Base-by-base conservation (phyloP, 768 basidiomycete genomes). In the Suillus paluster region DNA sequence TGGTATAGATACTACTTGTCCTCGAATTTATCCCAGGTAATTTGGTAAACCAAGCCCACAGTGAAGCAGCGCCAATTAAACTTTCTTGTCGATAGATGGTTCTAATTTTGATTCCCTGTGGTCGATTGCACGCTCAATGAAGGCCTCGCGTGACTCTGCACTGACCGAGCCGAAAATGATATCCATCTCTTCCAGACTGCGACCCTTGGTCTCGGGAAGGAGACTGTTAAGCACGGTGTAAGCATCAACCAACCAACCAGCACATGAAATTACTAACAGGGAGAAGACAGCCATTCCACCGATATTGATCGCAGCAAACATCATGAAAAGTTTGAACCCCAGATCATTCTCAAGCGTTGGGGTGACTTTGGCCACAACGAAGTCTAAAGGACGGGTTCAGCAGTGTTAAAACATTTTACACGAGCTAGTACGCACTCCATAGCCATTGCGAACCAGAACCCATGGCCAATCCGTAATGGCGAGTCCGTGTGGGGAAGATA, bases 401-500 rank as follows among this genome's bases (percentile, higher is more conserved):
- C 53, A 5, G 48, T 17, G 27, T 30, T 14, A 7, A 23, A 3
- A 23, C 14, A 4, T 52, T 17, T 6, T 3, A 34, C 17, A 44
- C 8, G 48, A 3, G 9, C n/a, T 33, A 36, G 36, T 17, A 81
- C 85, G 59, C 66, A 89, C 89, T 92, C 83, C 84, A 93, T 10
- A 95, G 75, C 92, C 92, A 94, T 60, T 95, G 94, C 3, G 90
- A 86, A 17, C 86, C 86, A 61, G 89, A 88, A 0, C 89, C 94
- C 5, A 86, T 75, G 0, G 91, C 83, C 23, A 95, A 77, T 41
- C 94, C 94, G 67, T 89, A 93, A 67, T 92, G 89, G 60, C 93
- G 80, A 17, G 92, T 93, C 46, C 92, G 79, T 15, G 91, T 95
- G 8, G 90, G 89, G 83, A 95, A 95, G 67, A 95, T 93, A 71